phyloP scores from a whole-genome alignment of 2,329 filamentous ascomycete species.

The Myriosclerotinia scirpicola region DNA sequence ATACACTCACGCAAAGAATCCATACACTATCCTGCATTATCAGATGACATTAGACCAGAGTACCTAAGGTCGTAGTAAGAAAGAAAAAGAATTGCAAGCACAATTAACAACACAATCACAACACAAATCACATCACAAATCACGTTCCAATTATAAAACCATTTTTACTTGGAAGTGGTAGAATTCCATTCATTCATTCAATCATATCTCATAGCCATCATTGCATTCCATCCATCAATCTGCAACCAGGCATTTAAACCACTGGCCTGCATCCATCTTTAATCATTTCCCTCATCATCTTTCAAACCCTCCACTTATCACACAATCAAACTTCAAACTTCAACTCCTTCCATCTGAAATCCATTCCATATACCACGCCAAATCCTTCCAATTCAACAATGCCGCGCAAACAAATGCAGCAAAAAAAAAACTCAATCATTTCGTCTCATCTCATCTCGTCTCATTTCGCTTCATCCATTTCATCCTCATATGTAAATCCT shows the following conservation, averaged over 20 bases:
- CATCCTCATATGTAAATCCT: constrained; percentile 13
- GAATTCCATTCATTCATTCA: constrained; percentile 22
- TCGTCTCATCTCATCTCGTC: not conserved
- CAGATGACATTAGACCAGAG: no score
- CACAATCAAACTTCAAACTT: constrained; percentile 3
- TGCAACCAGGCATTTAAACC: constrained; percentile 1
- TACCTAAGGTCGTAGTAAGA: no score
- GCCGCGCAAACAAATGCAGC: constrained; percentile 16
- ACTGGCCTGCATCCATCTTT: constrained; percentile 7
- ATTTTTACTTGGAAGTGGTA: not conserved
- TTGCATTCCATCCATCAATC: constrained; percentile 10
- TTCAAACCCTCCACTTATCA: not conserved
- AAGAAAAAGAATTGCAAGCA: no score
- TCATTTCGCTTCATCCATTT: no score
- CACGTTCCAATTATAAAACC: not conserved
- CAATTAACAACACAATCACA: no score
- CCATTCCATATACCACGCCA: constrained; percentile 7
- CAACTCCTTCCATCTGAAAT: constrained; percentile 6
- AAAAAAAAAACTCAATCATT: not conserved
- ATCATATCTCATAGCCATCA: constrained; percentile 18
- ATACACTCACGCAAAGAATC: no score
- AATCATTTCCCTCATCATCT: not conserved
- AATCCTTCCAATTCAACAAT: not conserved
- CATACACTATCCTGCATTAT: no score
- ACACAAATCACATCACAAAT: not conserved